A percentile compares a stretch with the other conserved stretches of the same genome.
Evolutionary conservation across 495 filamentous ascomycete genomes (phyloP).

Genomic region (Neurospora sp.): DNA sequence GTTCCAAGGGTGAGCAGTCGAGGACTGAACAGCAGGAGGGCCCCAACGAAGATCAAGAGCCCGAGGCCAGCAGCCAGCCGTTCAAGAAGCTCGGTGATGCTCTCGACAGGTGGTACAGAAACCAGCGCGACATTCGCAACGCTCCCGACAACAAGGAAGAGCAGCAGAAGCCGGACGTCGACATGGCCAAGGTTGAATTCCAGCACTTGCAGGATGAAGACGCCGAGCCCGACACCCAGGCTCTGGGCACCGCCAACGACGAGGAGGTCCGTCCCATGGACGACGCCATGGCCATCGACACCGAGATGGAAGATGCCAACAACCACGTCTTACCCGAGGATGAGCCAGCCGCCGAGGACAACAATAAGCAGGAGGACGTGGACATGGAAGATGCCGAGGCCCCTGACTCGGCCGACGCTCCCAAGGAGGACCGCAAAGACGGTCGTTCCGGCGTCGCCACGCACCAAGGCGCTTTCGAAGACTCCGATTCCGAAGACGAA

Average conservation of each 20-base stretch:
- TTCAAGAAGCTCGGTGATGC: slow-evolving; percentile 92
- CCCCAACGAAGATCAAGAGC: slow-evolving; percentile 26
- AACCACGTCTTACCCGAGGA: slow-evolving; percentile 44
- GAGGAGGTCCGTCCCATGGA: slow-evolving; percentile 78
- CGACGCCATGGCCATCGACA: slow-evolving; percentile 73
- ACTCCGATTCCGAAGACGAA: slow-evolving; percentile 25
- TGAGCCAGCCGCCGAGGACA: slow-evolving; percentile 41
- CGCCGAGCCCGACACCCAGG: slow-evolving; percentile 72
- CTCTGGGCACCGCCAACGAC: slow-evolving; percentile 76
- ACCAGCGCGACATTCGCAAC: slow-evolving; percentile 64
- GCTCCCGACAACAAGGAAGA: slow-evolving; percentile 48
- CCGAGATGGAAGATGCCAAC: slow-evolving; percentile 48
- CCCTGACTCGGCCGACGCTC: slow-evolving; percentile 26
- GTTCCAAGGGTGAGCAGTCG: slow-evolving; percentile 38
- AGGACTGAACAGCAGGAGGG: slow-evolving; percentile 44
- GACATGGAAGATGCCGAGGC: slow-evolving; percentile 31
- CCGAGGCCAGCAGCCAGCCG: slow-evolving; percentile 44
- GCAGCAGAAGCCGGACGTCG: slow-evolving; percentile 37
- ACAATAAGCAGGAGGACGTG: slow-evolving; percentile 18
- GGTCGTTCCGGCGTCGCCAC: slow-evolving; percentile 37
- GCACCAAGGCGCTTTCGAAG: slow-evolving; percentile 33
- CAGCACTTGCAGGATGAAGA: slow-evolving; percentile 84
- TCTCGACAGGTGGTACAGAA: slow-evolving; percentile 85
- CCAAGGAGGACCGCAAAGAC: slow-evolving; percentile 31
- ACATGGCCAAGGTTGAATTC: slow-evolving; percentile 55